Percentiles rank a stretch among this genome's conserved stretches.
phyloP scores from a whole-genome alignment of 2,329 filamentous ascomycete genomes.

The Talaromyces pinophilus region DNA sequence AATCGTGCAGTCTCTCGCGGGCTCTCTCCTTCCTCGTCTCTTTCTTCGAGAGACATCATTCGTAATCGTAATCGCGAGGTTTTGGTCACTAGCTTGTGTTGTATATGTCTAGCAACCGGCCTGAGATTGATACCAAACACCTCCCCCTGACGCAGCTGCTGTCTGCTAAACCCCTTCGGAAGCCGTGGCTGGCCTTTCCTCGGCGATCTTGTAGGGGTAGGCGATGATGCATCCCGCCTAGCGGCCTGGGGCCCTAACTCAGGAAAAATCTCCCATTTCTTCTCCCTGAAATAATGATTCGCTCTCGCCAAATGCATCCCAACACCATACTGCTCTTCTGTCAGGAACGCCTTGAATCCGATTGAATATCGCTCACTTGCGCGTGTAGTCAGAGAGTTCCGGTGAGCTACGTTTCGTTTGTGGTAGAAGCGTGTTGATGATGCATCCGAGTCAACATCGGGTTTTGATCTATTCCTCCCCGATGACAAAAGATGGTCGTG shows the following conservation, averaged over 20 bases:
- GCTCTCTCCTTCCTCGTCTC: neutral
- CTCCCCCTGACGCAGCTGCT: slow-evolving; percentile 4
- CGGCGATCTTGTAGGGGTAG: neutral
- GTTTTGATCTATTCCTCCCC: neutral
- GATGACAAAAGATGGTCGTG: neutral
- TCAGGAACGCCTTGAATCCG: slow-evolving; percentile 27
- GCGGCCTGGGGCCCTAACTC: slow-evolving; percentile 37
- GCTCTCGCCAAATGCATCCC: slow-evolving; percentile 29
- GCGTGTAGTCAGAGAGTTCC: slow-evolving; percentile 11
- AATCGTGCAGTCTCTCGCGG: neutral
- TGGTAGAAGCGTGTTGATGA: slow-evolving; percentile 8
- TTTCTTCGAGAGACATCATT: neutral
- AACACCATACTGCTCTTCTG: slow-evolving; percentile 32
- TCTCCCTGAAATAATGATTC: slow-evolving; percentile 44
- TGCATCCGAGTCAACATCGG: neutral
- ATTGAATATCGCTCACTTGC: slow-evolving; percentile 19
- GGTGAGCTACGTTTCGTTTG: neutral
- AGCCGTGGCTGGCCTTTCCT: slow-evolving; percentile 24
- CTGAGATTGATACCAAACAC: slow-evolving; percentile 29
- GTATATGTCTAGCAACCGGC: slow-evolving; percentile 40
- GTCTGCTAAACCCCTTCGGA: slow-evolving; percentile 27
- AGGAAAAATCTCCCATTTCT: slow-evolving; percentile 46
- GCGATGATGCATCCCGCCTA: neutral
- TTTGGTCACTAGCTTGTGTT: slow-evolving; percentile 31
- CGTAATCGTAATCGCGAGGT: slow-evolving; percentile 9